A percentile compares a stretch with the other conserved stretches of the same genome.
These are phyloP conservation scores for Medicago ruthenica DNA, from an alignment of 306 rosid species.

Conservation along the genomic window DNA sequence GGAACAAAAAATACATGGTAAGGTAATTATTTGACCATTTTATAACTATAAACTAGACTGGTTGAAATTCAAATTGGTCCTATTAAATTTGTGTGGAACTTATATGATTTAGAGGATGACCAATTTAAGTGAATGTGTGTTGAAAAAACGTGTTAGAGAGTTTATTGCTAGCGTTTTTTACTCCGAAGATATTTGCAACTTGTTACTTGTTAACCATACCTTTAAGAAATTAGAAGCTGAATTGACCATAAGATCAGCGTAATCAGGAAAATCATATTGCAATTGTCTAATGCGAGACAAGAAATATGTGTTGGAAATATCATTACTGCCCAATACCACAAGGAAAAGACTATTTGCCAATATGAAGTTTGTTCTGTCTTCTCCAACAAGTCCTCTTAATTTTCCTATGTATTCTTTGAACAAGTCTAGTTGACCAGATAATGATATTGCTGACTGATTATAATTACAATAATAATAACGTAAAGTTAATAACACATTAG, in stretches of 20 bases:
- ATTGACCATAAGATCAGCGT: conserved; percentile 55
- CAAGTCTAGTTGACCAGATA: conserved; percentile 50
- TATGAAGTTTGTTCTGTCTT: conserved; percentile 53
- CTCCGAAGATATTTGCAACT: no score
- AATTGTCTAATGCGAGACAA: conserved; percentile 43
- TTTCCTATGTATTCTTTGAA: conserved; percentile 65
- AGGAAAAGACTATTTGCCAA: conserved; percentile 54
- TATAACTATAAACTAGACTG: no score
- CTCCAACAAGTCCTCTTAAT: conserved; percentile 53
- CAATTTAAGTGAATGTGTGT: no score
- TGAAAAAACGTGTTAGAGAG: no score
- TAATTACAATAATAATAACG: not conserved
- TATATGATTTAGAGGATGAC: no score
- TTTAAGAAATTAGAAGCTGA: conserved; percentile 52
- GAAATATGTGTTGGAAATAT: conserved; percentile 73
- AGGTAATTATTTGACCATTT: not conserved
- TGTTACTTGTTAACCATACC: conserved; percentile 39
- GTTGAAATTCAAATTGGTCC: no score
- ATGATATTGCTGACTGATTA: conserved; percentile 45
- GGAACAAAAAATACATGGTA: not conserved
- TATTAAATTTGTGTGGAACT: no score
- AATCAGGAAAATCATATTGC: conserved; percentile 60
- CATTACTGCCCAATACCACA: conserved; percentile 74
- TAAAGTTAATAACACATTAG: not conserved
- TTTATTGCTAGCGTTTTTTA: no score